phyloP scores from a whole-genome alignment of 2,329 filamentous ascomycete species.

The Magnaporthiopsis poae region DNA sequence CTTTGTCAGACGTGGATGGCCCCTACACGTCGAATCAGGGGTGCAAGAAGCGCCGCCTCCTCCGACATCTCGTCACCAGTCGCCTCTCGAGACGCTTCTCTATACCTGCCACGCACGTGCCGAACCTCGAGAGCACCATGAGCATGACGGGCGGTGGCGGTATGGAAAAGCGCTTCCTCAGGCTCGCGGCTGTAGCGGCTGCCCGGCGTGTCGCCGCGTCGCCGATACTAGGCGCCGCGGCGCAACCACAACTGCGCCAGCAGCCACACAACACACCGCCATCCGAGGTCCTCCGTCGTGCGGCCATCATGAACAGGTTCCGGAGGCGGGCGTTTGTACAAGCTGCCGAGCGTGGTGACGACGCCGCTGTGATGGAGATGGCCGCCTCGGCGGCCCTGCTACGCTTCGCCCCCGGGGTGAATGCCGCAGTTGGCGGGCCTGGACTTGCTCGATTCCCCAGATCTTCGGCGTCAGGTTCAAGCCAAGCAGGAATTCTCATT shows the following conservation, averaged over 20 bases:
- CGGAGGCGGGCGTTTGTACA: conserved; percentile 36
- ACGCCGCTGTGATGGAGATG: conserved; percentile 22
- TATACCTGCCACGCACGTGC: conserved; percentile 58
- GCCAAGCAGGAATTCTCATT: background rate
- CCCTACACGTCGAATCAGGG: conserved; percentile 38
- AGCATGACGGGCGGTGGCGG: background rate
- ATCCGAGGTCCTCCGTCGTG: conserved; percentile 46
- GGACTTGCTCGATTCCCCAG: background rate
- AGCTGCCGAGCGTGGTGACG: conserved; percentile 22
- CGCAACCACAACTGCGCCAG: background rate
- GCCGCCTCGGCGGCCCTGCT: conserved; percentile 24
- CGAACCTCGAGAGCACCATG: conserved; percentile 43
- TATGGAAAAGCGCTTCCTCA: conserved; percentile 36
- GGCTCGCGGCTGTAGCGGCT: conserved; percentile 34
- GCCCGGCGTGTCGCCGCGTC: conserved; percentile 18
- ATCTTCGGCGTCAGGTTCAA: background rate
- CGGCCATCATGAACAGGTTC: conserved; percentile 55
- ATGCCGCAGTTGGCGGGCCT: conserved; percentile 22
- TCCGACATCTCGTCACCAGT: conserved; percentile 56
- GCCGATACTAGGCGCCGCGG: background rate
- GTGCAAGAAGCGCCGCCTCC: conserved; percentile 59
- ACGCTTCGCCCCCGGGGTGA: conserved; percentile 15
- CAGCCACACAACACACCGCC: conserved; percentile 12
- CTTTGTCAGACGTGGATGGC: conserved; percentile 49
- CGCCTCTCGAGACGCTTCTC: conserved; percentile 61